Evolutionary conservation across 768 basidiomycete species (phyloP).

Genomic region (Cyclocybe aegerita): DNA sequence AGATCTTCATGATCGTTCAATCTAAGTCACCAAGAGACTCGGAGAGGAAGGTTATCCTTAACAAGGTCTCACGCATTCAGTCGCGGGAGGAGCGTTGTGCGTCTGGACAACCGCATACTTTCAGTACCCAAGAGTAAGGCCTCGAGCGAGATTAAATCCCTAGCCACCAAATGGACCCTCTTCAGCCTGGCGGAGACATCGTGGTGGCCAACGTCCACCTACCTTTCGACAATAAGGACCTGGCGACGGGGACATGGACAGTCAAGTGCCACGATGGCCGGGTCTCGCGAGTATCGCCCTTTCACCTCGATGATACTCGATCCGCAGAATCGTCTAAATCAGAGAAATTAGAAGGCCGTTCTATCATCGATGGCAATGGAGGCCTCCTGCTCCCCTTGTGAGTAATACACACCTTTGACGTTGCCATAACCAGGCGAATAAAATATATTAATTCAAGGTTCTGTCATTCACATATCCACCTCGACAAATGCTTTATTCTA

Average conservation of each 20-base stretch:
- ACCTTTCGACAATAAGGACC: slow-evolving; percentile 10
- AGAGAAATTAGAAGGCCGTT: slow-evolving; percentile 1
- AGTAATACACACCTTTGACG: slow-evolving; percentile 13
- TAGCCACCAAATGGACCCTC: not conserved
- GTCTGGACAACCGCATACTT: not conserved
- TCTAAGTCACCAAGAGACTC: no score
- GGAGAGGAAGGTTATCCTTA: no score
- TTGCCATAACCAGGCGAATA: slow-evolving; percentile 12
- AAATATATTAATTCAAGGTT: slow-evolving; percentile 26
- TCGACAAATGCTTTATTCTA: slow-evolving; percentile 70
- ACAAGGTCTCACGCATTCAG: not conserved
- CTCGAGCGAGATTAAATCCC: not conserved
- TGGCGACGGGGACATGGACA: slow-evolving; percentile 16
- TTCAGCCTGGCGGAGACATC: slow-evolving; percentile 5
- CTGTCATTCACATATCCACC: slow-evolving; percentile 65
- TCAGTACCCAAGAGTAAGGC: not conserved
- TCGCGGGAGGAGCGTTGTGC: no score
- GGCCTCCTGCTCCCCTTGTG: slow-evolving; percentile 37
- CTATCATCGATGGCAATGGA: slow-evolving; percentile 25
- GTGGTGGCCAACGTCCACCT: slow-evolving; percentile 17
- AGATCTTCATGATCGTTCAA: no score
- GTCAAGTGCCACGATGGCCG: slow-evolving; percentile 19
- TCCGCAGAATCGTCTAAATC: not conserved
- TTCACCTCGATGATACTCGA: slow-evolving; percentile 1
- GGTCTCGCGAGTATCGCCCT: slow-evolving; percentile 14